These are phyloP conservation scores for Zygosaccharomyces pseudobailii DNA, from an alignment of 1,139 yeast species.

Conservation along the genomic window DNA sequence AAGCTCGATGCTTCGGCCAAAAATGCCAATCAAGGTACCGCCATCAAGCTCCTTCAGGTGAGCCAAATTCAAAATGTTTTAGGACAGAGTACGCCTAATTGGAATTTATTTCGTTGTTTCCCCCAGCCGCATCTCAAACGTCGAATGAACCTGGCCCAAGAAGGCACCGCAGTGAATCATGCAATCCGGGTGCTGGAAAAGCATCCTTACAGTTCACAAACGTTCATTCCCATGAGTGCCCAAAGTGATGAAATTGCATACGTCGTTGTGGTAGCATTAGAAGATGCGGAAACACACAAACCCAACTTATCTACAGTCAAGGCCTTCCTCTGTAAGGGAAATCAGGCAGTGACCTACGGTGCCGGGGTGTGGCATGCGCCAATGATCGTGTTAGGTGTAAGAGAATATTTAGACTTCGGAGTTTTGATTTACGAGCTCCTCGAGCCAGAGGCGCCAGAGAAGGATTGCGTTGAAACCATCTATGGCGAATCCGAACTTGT, in stretches of 20 bases:
- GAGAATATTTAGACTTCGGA: conserved; percentile 64
- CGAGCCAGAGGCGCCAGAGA: conserved; percentile 62
- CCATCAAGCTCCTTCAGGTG: conserved; percentile 68
- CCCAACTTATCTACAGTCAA: conserved; percentile 58
- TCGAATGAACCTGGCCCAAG: conserved; percentile 19
- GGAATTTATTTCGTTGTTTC: conserved; percentile 79
- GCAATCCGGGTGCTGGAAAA: conserved; percentile 71
- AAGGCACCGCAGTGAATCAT: conserved; percentile 37
- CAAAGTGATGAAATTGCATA: conserved; percentile 46
- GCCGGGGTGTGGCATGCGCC: conserved; percentile 85
- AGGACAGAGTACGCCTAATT: conserved; percentile 51
- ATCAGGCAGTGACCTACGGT: conserved; percentile 87
- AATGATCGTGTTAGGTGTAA: conserved; percentile 63
- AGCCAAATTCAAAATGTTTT: conserved; percentile 60
- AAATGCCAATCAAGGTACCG: conserved; percentile 89
- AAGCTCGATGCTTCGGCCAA: conserved; percentile 40
- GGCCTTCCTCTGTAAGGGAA: conserved; percentile 75
- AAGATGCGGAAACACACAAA: conserved; percentile 39
- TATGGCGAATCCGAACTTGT: conserved; percentile 36
- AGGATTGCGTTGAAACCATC: conserved; percentile 78
- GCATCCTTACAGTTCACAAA: conserved; percentile 88
- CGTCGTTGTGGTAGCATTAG: conserved; percentile 75
- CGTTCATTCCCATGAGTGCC: conserved; percentile 82
- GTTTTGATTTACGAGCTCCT: conserved; percentile 67
- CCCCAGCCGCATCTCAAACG: conserved; percentile 62